These are phyloP conservation scores for Euclidium syriacum DNA, from an alignment of 345 rosid genomes.

Conservation along the genomic window DNA sequence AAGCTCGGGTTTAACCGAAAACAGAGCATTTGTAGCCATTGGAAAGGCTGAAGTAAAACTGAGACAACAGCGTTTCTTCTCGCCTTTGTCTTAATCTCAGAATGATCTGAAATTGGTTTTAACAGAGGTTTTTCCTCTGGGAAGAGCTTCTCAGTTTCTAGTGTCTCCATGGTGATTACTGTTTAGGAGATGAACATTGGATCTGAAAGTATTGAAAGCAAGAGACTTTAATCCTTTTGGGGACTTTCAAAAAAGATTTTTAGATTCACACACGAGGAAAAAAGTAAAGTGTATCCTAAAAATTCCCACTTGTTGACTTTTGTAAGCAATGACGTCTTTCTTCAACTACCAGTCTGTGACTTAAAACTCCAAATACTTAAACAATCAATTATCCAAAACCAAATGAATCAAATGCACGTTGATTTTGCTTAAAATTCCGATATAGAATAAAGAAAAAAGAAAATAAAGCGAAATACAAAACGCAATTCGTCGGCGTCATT, in stretches of 20 bases:
- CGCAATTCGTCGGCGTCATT: neutral
- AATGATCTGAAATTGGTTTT: slow-evolving; percentile 21
- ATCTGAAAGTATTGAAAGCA: slow-evolving; percentile 16
- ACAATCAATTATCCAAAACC: neutral
- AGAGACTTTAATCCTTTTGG: neutral
- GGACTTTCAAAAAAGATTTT: slow-evolving; percentile 7
- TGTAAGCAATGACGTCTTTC: slow-evolving; percentile 29
- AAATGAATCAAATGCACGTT: too few relatives aligned
- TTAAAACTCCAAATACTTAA: neutral
- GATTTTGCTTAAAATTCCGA: neutral
- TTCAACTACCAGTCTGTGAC: slow-evolving; percentile 15
- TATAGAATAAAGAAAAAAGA: neutral
- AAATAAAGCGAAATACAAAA: neutral
- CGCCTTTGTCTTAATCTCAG: neutral
- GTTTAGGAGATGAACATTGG: slow-evolving; percentile 25
- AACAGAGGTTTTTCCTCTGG: slow-evolving; percentile 16
- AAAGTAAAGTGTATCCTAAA: neutral
- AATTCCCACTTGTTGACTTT: slow-evolving; percentile 4
- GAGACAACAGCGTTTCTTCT: slow-evolving; percentile 25
- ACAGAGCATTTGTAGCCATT: slow-evolving; percentile 69
- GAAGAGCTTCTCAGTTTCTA: slow-evolving; percentile 30
- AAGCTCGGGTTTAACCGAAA: slow-evolving; percentile 54
- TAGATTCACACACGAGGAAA: slow-evolving; percentile 9
- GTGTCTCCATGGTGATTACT: slow-evolving; percentile 20
- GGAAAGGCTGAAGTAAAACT: slow-evolving; percentile 51